Percentiles rank a stretch among this genome's conserved stretches.
Evolutionary conservation across 1,139 yeast genomes (phyloP).

Genomic region (Geotrichum aggregatum): DNA sequence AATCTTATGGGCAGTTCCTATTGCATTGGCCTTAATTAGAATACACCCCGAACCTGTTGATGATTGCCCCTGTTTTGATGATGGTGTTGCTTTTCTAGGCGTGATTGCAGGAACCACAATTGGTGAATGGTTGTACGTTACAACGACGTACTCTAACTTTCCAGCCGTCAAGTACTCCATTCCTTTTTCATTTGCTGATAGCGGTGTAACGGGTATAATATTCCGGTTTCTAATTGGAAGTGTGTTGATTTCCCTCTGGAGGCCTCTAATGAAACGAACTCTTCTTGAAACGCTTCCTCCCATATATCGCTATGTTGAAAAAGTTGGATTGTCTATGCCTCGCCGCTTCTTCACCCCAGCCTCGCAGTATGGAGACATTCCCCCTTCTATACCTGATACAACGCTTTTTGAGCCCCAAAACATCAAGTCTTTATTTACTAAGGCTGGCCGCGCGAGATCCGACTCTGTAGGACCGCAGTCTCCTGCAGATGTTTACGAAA

Average conservation of each 20-base stretch:
- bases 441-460: conserved; percentile 26
- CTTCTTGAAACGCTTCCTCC: conserved; percentile 47
- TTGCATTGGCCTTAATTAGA: conserved; percentile 51
- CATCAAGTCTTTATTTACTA: conserved; percentile 1
- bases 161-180: conserved; percentile 1
- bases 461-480: conserved; percentile 46
- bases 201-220: neutral
- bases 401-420: conserved; percentile 10
- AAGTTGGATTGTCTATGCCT: conserved; percentile 39
- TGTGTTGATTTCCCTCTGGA: conserved; percentile 56
- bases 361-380: conserved; percentile 37
- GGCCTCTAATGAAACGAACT: conserved; percentile 9
- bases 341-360: conserved; percentile 40
- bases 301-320: conserved; percentile 36
- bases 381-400: conserved; percentile 22
- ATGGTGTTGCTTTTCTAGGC: conserved; percentile 88
- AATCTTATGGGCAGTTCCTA: conserved; percentile 37
- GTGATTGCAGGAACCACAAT: conserved; percentile 74
- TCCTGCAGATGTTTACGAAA: conserved; percentile 42
- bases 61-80: conserved; percentile 94
- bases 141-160: neutral
- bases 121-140: conserved; percentile 44
- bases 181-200: conserved; percentile 4
- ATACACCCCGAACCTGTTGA: conserved; percentile 84
- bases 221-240: conserved; percentile 59